Conservation (phyloP, 257 asterid genomes). For the Solanum boliviense region DNA sequence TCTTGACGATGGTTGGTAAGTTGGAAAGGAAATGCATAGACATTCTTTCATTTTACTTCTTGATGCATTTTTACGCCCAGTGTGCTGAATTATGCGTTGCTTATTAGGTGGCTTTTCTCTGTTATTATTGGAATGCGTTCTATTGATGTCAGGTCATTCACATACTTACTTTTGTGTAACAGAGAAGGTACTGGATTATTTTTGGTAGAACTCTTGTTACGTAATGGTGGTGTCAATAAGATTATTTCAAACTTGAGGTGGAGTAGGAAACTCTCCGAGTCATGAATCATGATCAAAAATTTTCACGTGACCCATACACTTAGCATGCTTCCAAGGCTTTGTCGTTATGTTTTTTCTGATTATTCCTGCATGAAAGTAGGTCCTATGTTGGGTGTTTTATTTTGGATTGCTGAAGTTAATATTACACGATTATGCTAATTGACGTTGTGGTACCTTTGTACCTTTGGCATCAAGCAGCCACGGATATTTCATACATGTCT, state of each 20-base stretch:
- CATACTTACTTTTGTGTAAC: background rate
- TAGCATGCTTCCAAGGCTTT: background rate
- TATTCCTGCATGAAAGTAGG: background rate
- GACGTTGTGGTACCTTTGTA: background rate
- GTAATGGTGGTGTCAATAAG: background rate
- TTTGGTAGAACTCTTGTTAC: background rate
- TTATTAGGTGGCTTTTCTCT: background rate
- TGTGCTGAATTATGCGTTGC: background rate
- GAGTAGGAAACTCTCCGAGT: background rate
- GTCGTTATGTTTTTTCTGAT: background rate
- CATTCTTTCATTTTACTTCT: background rate
- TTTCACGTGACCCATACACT: background rate
- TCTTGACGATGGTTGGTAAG: constrained; percentile 98
- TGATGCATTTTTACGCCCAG: background rate
- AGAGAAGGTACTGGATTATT: background rate
- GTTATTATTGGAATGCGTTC: background rate
- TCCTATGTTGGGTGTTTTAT: background rate
- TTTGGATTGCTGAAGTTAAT: background rate
- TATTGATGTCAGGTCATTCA: background rate
- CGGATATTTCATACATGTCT: background rate
- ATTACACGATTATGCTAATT: background rate
- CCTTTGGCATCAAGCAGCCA: background rate
- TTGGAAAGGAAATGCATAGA: constrained; percentile 8
- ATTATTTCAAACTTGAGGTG: background rate
- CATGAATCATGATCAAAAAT: background rate